Conservation (phyloP, 2,329 filamentous ascomycete species). For the Penicillium sp. region DNA sequence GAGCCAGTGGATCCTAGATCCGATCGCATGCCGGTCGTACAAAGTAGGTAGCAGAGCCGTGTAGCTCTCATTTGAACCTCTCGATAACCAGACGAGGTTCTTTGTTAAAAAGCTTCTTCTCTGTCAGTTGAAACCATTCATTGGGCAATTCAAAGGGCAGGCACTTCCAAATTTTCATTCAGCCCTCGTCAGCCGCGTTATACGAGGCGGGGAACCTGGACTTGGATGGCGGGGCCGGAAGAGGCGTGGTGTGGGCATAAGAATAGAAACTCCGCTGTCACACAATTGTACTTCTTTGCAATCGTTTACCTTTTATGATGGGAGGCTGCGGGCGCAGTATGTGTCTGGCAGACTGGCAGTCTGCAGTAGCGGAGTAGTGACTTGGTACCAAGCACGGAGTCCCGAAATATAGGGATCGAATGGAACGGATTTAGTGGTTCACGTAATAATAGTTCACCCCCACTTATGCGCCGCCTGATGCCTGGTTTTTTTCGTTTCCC, state of each 20-base stretch:
- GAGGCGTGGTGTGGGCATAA: background rate
- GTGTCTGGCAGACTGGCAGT: no score
- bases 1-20: background rate
- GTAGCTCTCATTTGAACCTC: background rate
- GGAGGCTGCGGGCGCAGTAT: no score
- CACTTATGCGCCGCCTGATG: constrained; percentile 1
- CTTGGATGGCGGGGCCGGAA: background rate
- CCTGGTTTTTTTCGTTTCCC: background rate
- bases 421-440: background rate
- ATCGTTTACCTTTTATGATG: background rate
- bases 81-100: background rate
- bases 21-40: background rate
- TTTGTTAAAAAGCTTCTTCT: background rate
- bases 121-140: background rate
- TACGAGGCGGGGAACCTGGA: constrained; percentile 1
- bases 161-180: background rate
- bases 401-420: background rate
- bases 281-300: background rate
- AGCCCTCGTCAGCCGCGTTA: constrained; percentile 1
- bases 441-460: constrained; percentile 2
- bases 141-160: background rate
- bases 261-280: background rate
- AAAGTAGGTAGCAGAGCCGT: background rate
- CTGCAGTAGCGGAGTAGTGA: background rate
- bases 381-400: background rate